Evolutionary conservation across 768 basidiomycete species (phyloP).

Genomic region (Pulveroboletus sp.): DNA sequence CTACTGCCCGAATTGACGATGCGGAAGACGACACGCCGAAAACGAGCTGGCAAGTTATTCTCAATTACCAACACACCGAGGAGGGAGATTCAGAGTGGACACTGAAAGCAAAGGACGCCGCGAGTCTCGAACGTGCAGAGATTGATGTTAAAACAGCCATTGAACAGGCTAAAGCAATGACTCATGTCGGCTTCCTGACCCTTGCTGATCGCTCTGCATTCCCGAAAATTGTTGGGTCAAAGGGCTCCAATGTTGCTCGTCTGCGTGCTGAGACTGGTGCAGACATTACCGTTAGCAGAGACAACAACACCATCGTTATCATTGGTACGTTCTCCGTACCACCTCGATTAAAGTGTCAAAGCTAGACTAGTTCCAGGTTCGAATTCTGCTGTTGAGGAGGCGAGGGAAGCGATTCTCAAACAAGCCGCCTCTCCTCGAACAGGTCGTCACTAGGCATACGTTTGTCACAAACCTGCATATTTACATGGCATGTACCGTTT

Average conservation of each 20-base stretch:
- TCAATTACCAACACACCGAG: conserved; percentile 75
- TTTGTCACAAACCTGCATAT: conserved; percentile 13
- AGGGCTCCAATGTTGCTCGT: conserved; percentile 86
- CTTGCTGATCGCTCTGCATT: conserved; percentile 78
- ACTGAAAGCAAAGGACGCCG: conserved; percentile 75
- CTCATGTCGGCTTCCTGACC: conserved; percentile 81
- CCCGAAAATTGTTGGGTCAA: conserved; percentile 89
- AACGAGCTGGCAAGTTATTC: conserved; percentile 68
- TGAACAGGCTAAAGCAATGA: conserved; percentile 63
- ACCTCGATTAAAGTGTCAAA: neutral
- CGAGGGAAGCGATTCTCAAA: conserved; percentile 71
- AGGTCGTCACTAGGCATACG: conserved; percentile 18
- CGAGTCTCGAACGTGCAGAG: conserved; percentile 71
- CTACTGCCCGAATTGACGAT: conserved; percentile 84
- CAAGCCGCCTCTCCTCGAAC: conserved; percentile 39
- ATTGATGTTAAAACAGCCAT: conserved; percentile 63
- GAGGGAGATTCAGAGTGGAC: conserved; percentile 86
- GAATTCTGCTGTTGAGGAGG: conserved; percentile 60
- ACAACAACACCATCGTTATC: conserved; percentile 82
- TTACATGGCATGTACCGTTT: conserved; percentile 24
- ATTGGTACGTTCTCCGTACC: conserved; percentile 49
- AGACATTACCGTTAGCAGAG: conserved; percentile 87
- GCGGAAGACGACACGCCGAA: conserved; percentile 40
- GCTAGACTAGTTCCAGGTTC: conserved; percentile 44
- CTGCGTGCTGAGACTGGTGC: conserved; percentile 86